Base-by-base conservation (phyloP, 768 basidiomycete genomes). In the Antrodiella citrinella region DNA sequence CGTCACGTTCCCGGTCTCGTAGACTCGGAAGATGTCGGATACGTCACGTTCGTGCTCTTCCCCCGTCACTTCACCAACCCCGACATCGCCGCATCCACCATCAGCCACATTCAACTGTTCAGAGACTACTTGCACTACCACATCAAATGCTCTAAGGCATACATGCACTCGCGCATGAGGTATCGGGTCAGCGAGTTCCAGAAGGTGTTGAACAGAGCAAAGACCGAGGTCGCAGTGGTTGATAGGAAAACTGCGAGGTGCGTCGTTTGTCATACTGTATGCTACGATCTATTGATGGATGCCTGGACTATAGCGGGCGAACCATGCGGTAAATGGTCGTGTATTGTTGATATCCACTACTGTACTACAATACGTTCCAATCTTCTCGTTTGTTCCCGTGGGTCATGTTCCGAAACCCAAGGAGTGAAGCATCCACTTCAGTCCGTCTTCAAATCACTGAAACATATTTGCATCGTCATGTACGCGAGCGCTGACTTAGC, bases 71-170 rank as follows among this genome's bases (percentile, higher is more conserved):
- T 97, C 67, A 66, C 78, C 53, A 87, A 82, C 59, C 73, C 81
- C 2, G 66, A 73, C 18, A 72, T 78, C 18, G 87, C 91, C 12
- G 73, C 78, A 2, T 72, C 74, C 35, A 93, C 92, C 12, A 96
- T 97, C 64, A 93, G 92, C 23, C 91, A 91, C 59, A 88, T 98
- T 60, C 91, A 97, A 65, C 73, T 95, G 21, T 98, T 99, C 86
- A 81, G 96, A 50, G 92, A 97, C 67, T 97, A 97, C 63, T 74
- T 99, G n/a, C 96, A 99, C 69, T 98, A 98, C 68, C 95, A 98
- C 64, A 96, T 99, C 77, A 98, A 95, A 62, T 94, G 92, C 65
- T 93, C 86, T 47, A 97, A 97, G 67, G 96, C 95, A 0, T 98
- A 99, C 70, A 95, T 99, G 91, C 95, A 98, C 69, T 94, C 91